Percentiles rank a stretch among this genome's conserved stretches.
phyloP scores from a whole-genome alignment of 176 grass and related monocot species.

The Rhipidocladum racemiflorum region DNA sequence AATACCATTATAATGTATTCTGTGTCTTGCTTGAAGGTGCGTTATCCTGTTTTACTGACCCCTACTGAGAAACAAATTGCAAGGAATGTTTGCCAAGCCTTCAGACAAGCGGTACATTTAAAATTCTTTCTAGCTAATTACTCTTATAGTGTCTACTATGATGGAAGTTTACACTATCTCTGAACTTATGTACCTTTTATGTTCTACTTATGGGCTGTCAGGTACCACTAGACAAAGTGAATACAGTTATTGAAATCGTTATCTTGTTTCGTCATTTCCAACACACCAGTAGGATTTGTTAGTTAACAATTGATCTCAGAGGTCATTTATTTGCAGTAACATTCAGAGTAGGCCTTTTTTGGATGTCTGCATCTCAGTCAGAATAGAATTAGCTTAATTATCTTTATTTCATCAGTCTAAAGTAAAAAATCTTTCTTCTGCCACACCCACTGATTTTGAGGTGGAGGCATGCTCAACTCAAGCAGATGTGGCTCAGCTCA shows the following conservation, averaged over 20 bases:
- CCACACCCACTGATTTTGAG: neutral
- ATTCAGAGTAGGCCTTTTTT: neutral
- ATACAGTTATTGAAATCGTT: slow-evolving; percentile 7
- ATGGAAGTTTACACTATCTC: neutral
- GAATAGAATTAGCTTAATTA: neutral
- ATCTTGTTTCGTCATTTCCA: neutral
- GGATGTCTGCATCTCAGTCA: neutral
- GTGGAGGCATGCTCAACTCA: neutral
- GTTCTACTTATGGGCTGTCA: neutral
- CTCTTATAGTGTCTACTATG: neutral
- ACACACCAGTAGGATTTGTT: slow-evolving; percentile 16
- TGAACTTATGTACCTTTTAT: neutral
- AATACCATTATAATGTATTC: neutral
- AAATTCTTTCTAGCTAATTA: neutral
- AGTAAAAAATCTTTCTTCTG: neutral
- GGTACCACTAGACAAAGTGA: neutral
- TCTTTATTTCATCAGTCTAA: slow-evolving; percentile 1
- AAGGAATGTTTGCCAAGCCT: slow-evolving; percentile 81
- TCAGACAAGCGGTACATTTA: slow-evolving; percentile 77
- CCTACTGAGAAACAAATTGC: slow-evolving; percentile 95
- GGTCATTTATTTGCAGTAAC: neutral
- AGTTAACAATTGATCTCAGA: neutral
- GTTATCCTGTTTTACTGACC: slow-evolving; percentile 87
- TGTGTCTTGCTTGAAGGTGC: slow-evolving; percentile 60
- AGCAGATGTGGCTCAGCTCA: neutral